Percentiles rank a stretch among this genome's conserved stretches.
These are phyloP conservation scores for Castanopsis chinensis DNA, from an alignment of 306 rosid species.

Conservation along the genomic window DNA sequence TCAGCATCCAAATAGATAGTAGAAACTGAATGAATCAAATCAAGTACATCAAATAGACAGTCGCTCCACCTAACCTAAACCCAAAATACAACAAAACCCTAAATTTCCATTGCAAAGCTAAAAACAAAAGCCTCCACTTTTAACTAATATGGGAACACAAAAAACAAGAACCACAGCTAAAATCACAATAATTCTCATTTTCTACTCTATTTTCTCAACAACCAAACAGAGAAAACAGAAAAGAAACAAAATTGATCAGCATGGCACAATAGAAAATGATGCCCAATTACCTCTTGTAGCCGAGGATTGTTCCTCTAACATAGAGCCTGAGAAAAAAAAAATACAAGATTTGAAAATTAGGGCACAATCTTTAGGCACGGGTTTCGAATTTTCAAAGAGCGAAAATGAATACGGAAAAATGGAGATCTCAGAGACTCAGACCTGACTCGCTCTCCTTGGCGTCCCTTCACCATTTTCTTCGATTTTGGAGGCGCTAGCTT, in stretches of 20 bases:
- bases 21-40: neutral
- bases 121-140: neutral
- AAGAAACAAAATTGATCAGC: neutral
- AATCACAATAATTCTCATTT: neutral
- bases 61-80: neutral
- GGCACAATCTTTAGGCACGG: neutral
- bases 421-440: neutral
- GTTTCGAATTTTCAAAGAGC: neutral
- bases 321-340: slow-evolving; percentile 55
- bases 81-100: neutral
- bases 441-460: slow-evolving; percentile 93
- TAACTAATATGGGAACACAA: neutral
- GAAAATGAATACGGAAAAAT: neutral
- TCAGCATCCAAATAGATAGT: neutral
- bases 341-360: neutral
- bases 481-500: slow-evolving; percentile 2
- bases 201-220: neutral
- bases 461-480: slow-evolving; percentile 77
- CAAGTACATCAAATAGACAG: neutral
- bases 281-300: slow-evolving; percentile 75
- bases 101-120: no score
- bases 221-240: neutral
- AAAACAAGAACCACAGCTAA: neutral
- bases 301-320: slow-evolving; percentile 80
- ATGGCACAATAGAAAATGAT: neutral